Base-by-base conservation (phyloP, 2,329 filamentous ascomycete species). In the Helminthosporium solani region DNA sequence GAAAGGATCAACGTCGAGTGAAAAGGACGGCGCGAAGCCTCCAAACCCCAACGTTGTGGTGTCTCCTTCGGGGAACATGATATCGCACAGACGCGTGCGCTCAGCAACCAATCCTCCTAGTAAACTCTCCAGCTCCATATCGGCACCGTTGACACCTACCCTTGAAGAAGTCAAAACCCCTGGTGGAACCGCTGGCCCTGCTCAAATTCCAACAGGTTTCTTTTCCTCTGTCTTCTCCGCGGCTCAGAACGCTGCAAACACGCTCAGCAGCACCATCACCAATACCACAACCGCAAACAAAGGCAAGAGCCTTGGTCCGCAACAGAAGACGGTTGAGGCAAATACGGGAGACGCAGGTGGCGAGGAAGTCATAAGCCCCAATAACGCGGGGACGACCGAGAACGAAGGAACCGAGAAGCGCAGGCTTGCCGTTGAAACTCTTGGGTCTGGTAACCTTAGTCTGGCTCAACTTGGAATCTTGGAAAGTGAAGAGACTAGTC, bases 221-320 rank as follows among this genome's bases (percentile, higher is more conserved):
- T 97, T 99, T 72, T 95, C 90, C 3, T 91, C 88, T 20, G 88
- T 99, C 64, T 83, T 99, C 54, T 92, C 90, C 33, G 92, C 87
- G 36, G 94, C 94, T 15, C 92, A 97, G 70, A 96, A 87, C 78
- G 92, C 92, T 34, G 90, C 91, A 12, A 90, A 76, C 54, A 84
- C 82, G 15, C 69, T 91, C 3, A 89, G 80, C 57, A 88, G 81
- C 53, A 89, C 85, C 38, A 85, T 96, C 37, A 82, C 83, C 39
- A 91, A 84, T 65, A 80, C 78, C 3, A 75, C 71, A 27, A 73
- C 79, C 23, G 51, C 60, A 7, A 79, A 80, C 40, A 76, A 74
- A 53, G 78, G 73, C 54, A 75, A 75, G 57, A 75, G 71, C 53
- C 75, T 70, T 36, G 75, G 60, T 50, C 72, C 64, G 25, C 64